Base-by-base conservation (phyloP, 768 basidiomycete genomes). In the Russula brevipes region DNA sequence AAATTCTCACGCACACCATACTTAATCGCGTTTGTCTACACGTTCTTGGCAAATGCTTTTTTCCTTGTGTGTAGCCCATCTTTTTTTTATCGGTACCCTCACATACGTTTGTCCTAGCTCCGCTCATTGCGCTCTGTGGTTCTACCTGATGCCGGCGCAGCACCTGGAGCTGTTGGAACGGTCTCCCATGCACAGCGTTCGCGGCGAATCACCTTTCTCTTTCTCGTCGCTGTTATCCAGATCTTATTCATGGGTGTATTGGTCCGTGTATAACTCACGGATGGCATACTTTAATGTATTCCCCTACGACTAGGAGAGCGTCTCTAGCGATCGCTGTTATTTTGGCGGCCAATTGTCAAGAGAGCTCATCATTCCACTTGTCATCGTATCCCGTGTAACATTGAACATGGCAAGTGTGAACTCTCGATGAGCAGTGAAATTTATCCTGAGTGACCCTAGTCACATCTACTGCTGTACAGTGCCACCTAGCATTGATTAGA, bases 101-200 rank as follows among this genome's bases (percentile, higher is more conserved):
- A 57, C 41, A 46, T 10, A 45, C 17, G n/a, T 45, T 24, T 54
- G 51, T 41, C n/a, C 24, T 72, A 96, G 94, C 85, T 97, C 30
- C 92, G 94, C 49, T 96, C 95, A 1, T 81, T 98, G 33, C 91
- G 94, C 57, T 91, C 93, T 19, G 85, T 97, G 59, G 86, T 97
- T 57, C 82, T 97, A 1, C 93, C 95, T 4, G 94, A 97, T 73
- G 81, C 87, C 2, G 82, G 80, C 10, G 70, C 71, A 9, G 69
- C 75, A 68, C 72, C 72, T 69, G 71, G 73, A 70, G 70, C 69
- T 24, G 72, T 76, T 35, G 69, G 69, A 4, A 73, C 70, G 12
- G 69, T 70, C 53, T 70, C 80, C 3, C 77, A 80, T 42, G 81
- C 88, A 0, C 90, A 93, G 66, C 82, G 94, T 16, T 83, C 88